Percentiles rank a stretch among this genome's conserved stretches.
Conservation (phyloP, 192 early-diverging fungal genomes). For the Phycomyces blakesleeanus region DNA sequence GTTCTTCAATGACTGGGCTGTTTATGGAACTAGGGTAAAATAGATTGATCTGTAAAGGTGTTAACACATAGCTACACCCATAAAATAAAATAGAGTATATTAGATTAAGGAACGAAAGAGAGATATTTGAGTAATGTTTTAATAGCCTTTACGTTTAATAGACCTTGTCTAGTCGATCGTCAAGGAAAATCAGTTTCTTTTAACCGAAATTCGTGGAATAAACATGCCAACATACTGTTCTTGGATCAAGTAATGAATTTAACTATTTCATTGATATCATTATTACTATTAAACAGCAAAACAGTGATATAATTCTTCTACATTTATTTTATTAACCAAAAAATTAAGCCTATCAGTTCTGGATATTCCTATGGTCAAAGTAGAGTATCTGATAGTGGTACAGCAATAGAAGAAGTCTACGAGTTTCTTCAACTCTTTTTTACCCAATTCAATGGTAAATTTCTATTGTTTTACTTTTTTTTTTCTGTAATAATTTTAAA, state of each 20-base stretch:
- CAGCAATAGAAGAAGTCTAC: constrained; percentile 82
- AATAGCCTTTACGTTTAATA: too few relatives aligned
- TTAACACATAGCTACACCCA: too few relatives aligned
- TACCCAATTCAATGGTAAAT: constrained; percentile 54
- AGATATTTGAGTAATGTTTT: too few relatives aligned
- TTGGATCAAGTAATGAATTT: constrained; percentile 64
- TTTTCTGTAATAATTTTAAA: background rate
- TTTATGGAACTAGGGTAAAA: constrained; percentile 66
- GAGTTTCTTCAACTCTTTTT: constrained; percentile 88
- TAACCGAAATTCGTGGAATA: constrained; percentile 83
- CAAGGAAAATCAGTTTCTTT: constrained; percentile 58
- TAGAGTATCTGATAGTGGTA: constrained; percentile 63
- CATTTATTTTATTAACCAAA: background rate
- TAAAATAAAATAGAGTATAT: too few relatives aligned
- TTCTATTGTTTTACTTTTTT: background rate
- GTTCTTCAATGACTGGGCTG: constrained; percentile 71
- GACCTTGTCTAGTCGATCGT: constrained; percentile 73
- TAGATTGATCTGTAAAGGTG: too few relatives aligned
- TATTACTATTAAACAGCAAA: too few relatives aligned
- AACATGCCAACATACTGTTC: constrained; percentile 76
- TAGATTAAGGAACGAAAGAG: too few relatives aligned
- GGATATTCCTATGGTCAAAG: constrained; percentile 77
- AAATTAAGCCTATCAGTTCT: constrained; percentile 66
- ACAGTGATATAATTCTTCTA: too few relatives aligned
- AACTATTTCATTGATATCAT: too few relatives aligned